phyloP scores from a whole-genome alignment of 257 asterid genomes.

The Nicotiana obtusifolia region DNA sequence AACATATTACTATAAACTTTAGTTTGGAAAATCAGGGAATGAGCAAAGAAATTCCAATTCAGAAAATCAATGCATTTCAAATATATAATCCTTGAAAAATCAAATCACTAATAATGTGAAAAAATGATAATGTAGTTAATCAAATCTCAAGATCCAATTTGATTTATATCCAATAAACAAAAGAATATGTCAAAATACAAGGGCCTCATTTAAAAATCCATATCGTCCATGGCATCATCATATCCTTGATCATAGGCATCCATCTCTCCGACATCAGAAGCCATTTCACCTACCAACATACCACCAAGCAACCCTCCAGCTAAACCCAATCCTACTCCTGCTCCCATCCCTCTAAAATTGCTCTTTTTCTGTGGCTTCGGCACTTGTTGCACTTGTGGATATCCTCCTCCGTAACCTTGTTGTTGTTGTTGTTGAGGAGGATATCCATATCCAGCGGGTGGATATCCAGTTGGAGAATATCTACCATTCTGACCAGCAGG shows the following conservation, averaged over 20 bases:
- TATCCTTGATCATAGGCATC: conserved; percentile 34
- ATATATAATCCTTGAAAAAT: not conserved
- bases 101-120: not conserved
- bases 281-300: not conserved
- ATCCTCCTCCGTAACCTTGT: conserved; percentile 1
- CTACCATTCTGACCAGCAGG: not conserved
- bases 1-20: not conserved
- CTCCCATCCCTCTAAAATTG: conserved; percentile 2
- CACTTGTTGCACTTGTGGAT: not conserved
- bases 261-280: conserved; percentile 31
- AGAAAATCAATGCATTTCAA: not conserved
- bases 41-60: not conserved
- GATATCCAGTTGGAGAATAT: not conserved
- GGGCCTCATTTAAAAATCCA: conserved; percentile 1
- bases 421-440: not conserved
- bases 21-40: not conserved
- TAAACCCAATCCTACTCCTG: conserved; percentile 24
- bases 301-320: conserved; percentile 11
- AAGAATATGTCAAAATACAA: not conserved
- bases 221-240: conserved; percentile 9
- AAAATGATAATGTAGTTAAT: not conserved
- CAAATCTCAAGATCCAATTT: not conserved
- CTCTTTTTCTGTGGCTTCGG: not conserved
- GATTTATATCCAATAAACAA: not conserved
- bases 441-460: conserved; percentile 1